Evolutionary conservation across 2,329 filamentous ascomycete genomes (phyloP), one percentile per base, ranked within the genome.

Genomic region (Ceratocystis cacaofunesta): DNA sequence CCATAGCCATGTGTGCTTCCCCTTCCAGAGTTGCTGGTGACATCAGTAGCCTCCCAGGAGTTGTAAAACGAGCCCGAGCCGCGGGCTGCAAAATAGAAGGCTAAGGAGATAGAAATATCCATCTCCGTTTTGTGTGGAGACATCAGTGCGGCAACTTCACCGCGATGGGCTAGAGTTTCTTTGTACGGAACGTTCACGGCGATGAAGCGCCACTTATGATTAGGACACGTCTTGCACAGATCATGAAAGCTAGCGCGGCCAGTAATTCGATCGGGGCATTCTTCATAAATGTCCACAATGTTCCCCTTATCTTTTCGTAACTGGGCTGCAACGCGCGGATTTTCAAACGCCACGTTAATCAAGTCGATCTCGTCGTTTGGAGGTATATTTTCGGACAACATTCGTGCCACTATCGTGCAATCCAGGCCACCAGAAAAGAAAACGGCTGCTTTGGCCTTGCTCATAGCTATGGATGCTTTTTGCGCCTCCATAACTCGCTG

Each of bases 121-220:
- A 99, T 99, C 75, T 99, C 94, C 0, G 94, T 99, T 70, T 96
- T 92, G 75, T 99, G 94, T 0, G 94, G 94, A 70, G 88, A 81
- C 73, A 99, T 96, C 19, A 99, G 78, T 1, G 83, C 80, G 46
- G 92, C 82, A 22, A 99, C 82, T 30, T 80, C 80, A 2, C 80
- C 71, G 68, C 89, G 84, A 70, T 95, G 88, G 1, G 80, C 78
- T 55, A 85, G 72, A 0, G 86, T 88, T 70, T 95, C 88, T 5
- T 78, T 72, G 72, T 92, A 96, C 0, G 92, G 88, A 32, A 99
- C 79, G 71, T 99, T 87, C 65, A 86, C 84, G 65, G 85, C 82
- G 48, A 97, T 80, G 69, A 99, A 94, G n/a, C 86, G 84, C 89
- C 92, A 99, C 8, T 71, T 73, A 52, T 94, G 83, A 5, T 73